Evolutionary conservation across 768 basidiomycete genomes (phyloP).

Genomic region (Termitomyces sp.): DNA sequence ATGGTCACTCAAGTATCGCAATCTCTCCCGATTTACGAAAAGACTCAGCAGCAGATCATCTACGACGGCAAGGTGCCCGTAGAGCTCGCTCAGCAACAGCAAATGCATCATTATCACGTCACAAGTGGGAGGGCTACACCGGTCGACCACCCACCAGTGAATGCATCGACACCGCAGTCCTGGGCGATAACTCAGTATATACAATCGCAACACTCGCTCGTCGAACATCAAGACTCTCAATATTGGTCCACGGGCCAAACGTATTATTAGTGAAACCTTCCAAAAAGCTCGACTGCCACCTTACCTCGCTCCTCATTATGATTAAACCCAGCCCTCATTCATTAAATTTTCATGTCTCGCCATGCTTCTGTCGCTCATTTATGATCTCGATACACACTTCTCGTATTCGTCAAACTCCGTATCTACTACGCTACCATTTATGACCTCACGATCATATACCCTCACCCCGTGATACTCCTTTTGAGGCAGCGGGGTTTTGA

Average conservation of each 20-base stretch:
- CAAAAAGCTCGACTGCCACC: background rate
- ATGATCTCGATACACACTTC: background rate
- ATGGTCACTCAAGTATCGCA: conserved; percentile 4
- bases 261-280: conserved; percentile 1
- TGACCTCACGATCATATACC: conserved; percentile 11
- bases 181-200: conserved; percentile 10
- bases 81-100: conserved; percentile 18
- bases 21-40: conserved; percentile 17
- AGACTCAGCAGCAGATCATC: conserved; percentile 14
- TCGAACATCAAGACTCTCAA: conserved; percentile 3
- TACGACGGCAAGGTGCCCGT: conserved; percentile 24
- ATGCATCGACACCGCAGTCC: background rate
- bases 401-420: background rate
- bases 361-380: background rate
- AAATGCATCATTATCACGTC: conserved; percentile 8
- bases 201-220: conserved; percentile 1
- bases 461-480: conserved; percentile 5
- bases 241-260: conserved; percentile 9
- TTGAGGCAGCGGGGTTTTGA: conserved; percentile 1
- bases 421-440: background rate
- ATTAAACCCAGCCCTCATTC: background rate
- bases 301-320: background rate
- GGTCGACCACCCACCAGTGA: background rate
- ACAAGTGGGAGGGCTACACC: background rate
- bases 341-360: background rate